Evolutionary conservation across 2,329 filamentous ascomycete genomes (phyloP).

Genomic region (Magnaporthiopsis poae): DNA sequence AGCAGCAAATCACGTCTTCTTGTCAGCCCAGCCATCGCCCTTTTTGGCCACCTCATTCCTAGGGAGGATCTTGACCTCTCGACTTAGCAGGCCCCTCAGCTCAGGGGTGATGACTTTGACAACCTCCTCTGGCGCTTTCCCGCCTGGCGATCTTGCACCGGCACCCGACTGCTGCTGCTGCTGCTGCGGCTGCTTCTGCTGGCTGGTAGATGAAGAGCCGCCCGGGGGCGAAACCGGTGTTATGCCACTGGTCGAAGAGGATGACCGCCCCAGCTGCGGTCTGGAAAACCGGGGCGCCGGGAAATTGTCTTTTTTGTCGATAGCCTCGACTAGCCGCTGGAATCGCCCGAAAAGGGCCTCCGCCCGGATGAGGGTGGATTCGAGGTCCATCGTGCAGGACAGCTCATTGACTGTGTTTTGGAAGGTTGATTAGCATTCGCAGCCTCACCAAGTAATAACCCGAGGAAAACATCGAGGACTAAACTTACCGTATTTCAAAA

Average conservation of each 20-base stretch:
- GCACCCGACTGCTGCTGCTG: neutral
- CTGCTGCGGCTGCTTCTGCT: slow-evolving; percentile 11
- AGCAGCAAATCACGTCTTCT: neutral
- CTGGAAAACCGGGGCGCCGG: slow-evolving; percentile 42
- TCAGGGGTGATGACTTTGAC: slow-evolving; percentile 47
- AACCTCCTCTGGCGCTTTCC: slow-evolving; percentile 10
- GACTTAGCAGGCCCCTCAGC: slow-evolving; percentile 42
- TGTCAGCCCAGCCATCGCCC: slow-evolving; percentile 11
- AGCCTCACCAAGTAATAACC: no score
- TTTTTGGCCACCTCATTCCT: slow-evolving; percentile 7
- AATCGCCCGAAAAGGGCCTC: slow-evolving; percentile 83
- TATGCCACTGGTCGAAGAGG: slow-evolving; percentile 13
- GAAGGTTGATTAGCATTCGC: slow-evolving; percentile 10
- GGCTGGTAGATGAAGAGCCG: slow-evolving; percentile 1
- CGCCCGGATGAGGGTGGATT: slow-evolving; percentile 75
- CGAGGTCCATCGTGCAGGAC: slow-evolving; percentile 82
- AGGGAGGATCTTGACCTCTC: slow-evolving; percentile 29
- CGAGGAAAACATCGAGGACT: no score
- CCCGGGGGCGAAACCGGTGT: slow-evolving; percentile 1
- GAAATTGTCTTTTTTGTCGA: slow-evolving; percentile 85
- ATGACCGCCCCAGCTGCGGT: neutral
- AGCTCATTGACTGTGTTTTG: slow-evolving; percentile 71
- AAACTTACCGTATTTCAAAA: slow-evolving; percentile 79
- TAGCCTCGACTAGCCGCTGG: slow-evolving; percentile 75
- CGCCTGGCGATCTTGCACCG: neutral